Conservation (phyloP, 345 rosid genomes). For the Geranium rotundifolium region DNA sequence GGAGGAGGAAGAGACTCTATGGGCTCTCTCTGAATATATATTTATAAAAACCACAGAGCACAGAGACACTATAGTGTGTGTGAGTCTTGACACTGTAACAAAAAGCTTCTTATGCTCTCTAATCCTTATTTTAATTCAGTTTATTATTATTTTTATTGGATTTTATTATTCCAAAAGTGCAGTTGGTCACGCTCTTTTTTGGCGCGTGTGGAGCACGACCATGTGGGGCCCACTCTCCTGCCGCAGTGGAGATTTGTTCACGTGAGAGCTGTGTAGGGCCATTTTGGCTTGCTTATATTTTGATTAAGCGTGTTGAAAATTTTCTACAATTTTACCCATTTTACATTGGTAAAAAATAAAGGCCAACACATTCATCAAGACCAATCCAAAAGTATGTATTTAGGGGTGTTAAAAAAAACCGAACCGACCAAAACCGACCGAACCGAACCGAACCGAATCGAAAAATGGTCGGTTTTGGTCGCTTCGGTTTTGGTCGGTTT, state of each 20-base stretch:
- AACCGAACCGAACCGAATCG: no score
- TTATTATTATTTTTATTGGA: not conserved
- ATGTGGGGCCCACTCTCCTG: not conserved
- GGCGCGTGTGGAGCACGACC: not conserved
- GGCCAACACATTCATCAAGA: no score
- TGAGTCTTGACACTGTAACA: not conserved
- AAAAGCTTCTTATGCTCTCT: not conserved
- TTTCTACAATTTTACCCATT: no score
- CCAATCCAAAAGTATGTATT: no score
- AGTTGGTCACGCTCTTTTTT: not conserved
- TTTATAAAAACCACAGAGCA: not conserved
- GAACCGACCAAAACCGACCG: no score
- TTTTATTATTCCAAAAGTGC: not conserved
- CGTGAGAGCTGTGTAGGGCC: not conserved
- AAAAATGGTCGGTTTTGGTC: no score
- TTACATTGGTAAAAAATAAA: no score
- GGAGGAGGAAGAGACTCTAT: constrained; percentile 11
- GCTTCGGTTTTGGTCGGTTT: no score
- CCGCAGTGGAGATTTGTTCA: not conserved
- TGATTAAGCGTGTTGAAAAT: not conserved
- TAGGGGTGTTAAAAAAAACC: no score
- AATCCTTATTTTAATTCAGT: no score
- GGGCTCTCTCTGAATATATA: not conserved
- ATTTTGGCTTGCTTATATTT: not conserved
- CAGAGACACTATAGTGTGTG: constrained; percentile 1